phyloP scores from a whole-genome alignment of 768 basidiomycete species.

The Boletus rubroflammeus region DNA sequence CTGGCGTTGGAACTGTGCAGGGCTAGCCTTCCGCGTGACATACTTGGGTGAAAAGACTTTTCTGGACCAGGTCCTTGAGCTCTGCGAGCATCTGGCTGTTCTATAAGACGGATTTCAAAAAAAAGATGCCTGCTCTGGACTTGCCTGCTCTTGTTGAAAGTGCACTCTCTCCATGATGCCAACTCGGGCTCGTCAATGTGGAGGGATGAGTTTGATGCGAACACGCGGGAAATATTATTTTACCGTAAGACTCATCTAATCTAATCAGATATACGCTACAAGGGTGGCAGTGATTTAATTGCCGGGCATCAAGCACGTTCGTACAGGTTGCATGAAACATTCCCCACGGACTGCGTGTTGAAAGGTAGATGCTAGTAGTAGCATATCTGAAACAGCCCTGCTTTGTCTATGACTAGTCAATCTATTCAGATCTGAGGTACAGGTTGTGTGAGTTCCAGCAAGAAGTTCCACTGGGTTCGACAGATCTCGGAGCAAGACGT shows the following conservation, averaged over 20 bases:
- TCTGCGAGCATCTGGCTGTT: constrained; percentile 81
- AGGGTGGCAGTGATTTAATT: neutral
- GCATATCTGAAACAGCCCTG: neutral
- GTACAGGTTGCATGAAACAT: neutral
- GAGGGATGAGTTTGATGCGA: neutral
- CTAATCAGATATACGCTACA: constrained; percentile 11
- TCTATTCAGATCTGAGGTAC: neutral
- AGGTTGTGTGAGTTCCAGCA: neutral
- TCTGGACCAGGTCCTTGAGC: constrained; percentile 88
- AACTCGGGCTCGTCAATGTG: neutral
- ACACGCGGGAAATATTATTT: constrained; percentile 9
- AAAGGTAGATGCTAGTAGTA: neutral
- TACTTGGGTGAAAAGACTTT: constrained; percentile 78
- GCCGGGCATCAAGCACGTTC: neutral
- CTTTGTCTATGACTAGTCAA: neutral
- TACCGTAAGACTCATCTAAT: constrained; percentile 6
- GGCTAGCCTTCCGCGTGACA: constrained; percentile 20
- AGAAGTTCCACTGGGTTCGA: neutral
- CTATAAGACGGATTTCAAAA: constrained; percentile 1
- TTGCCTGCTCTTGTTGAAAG: constrained; percentile 87
- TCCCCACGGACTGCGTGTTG: neutral
- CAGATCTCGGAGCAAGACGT: neutral
- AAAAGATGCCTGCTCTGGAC: constrained; percentile 7
- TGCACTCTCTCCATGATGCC: constrained; percentile 88
- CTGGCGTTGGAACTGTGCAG: neutral